These are phyloP conservation scores for Pythium rhizo-oryzae DNA, from an alignment of 352 stramenopile genomes.

Conservation along the genomic window DNA sequence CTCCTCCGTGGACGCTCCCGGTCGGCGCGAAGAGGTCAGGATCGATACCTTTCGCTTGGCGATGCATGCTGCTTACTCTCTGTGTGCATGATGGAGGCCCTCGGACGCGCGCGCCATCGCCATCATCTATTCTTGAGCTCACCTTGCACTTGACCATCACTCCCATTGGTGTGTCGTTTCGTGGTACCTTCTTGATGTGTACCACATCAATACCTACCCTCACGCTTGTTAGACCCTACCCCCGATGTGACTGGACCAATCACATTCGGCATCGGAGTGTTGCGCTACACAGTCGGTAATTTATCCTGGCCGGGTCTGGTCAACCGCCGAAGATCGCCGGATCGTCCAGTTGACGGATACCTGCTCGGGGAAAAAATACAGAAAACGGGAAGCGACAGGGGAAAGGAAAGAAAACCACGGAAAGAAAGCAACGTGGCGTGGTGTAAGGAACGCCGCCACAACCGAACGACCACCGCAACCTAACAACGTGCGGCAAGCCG, in stretches of 20 bases:
- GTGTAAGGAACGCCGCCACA: background rate
- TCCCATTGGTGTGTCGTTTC: conserved; percentile 12
- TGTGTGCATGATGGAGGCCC: background rate
- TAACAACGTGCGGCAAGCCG: background rate
- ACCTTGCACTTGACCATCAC: conserved; percentile 20
- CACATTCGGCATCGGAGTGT: background rate
- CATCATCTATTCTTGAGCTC: conserved; percentile 16
- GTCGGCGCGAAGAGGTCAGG: conserved; percentile 54
- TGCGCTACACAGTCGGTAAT: background rate
- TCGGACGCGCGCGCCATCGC: too few relatives aligned
- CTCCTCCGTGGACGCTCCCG: conserved; percentile 15
- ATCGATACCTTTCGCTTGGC: conserved; percentile 12
- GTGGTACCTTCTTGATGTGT: background rate
- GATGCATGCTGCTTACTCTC: background rate
- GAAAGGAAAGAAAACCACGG: conserved; percentile 21
- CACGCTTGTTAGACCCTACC: background rate
- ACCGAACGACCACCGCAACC: background rate
- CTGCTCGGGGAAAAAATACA: conserved; percentile 21
- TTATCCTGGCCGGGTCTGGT: background rate
- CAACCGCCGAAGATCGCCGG: conserved; percentile 1
- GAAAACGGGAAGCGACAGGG: conserved; percentile 20
- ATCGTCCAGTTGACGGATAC: conserved; percentile 5
- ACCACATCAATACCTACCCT: conserved; percentile 1
- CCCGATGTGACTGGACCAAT: background rate
- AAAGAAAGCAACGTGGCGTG: conserved; percentile 20